Conservation (phyloP, 768 basidiomycete genomes). For the Boletales sp. region DNA sequence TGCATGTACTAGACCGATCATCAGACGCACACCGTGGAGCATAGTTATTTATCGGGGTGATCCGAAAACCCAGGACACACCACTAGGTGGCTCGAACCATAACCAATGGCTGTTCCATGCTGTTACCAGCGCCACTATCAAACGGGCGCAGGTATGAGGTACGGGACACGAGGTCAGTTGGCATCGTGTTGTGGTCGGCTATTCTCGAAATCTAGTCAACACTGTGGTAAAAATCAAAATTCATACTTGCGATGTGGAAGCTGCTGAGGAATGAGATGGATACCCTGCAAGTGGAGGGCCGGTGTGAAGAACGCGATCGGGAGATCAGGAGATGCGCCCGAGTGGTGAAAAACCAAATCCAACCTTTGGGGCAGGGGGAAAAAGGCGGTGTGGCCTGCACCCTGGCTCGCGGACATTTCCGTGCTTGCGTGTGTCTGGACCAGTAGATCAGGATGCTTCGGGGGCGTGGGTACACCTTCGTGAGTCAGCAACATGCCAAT, state of each 20-base stretch:
- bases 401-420: conserved; percentile 14
- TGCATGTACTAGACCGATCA: conserved; percentile 9
- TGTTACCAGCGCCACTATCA: conserved; percentile 16
- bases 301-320: background rate
- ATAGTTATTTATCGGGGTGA: conserved; percentile 7
- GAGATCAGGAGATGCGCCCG: background rate
- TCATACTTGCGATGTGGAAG: background rate
- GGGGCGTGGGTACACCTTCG: background rate
- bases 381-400: background rate
- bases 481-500: conserved; percentile 11
- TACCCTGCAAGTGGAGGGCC: background rate
- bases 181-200: background rate
- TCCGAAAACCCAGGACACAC: conserved; percentile 6
- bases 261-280: background rate
- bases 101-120: conserved; percentile 2
- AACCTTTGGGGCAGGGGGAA: background rate
- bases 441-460: conserved; percentile 7
- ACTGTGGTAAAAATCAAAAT: background rate
- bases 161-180: background rate
- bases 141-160: background rate
- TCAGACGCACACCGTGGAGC: background rate
- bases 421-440: conserved; percentile 7
- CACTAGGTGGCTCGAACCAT: background rate
- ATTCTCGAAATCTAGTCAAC: no score
- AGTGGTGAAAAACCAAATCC: background rate